Evolutionary conservation across 164 flowering plant species (phyloP).

Genomic region (Vitis vinifera): ASM3070453v1 NC_081822.1:3403001-3403500

Average conservation of each 20-base stretch:
- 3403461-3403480: too few species aligned
- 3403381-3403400: too few species aligned
- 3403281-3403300: slow-evolving; percentile 68
- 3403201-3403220: not conserved
- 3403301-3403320: slow-evolving; percentile 41
- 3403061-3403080: slow-evolving; percentile 21
- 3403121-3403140: not conserved
- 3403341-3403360: not conserved
- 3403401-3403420: too few species aligned
- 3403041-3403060: slow-evolving; percentile 64
- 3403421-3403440: too few species aligned
- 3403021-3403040: slow-evolving; percentile 43
- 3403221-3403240: slow-evolving; percentile 24
- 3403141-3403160: not conserved
- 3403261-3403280: slow-evolving; percentile 40
- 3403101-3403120: slow-evolving; percentile 4
- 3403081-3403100: not conserved
- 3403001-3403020: slow-evolving; percentile 20
- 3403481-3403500: too few species aligned
- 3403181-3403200: too few species aligned
- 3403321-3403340: slow-evolving; percentile 2
- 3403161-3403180: too few species aligned
- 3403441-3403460: too few species aligned
- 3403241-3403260: slow-evolving; percentile 39
- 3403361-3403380: too few species aligned